Evolutionary conservation across 1,284 basidiomycete genomes (phyloP).

Genomic region (Rhodotorula mucilaginosa): DNA sequence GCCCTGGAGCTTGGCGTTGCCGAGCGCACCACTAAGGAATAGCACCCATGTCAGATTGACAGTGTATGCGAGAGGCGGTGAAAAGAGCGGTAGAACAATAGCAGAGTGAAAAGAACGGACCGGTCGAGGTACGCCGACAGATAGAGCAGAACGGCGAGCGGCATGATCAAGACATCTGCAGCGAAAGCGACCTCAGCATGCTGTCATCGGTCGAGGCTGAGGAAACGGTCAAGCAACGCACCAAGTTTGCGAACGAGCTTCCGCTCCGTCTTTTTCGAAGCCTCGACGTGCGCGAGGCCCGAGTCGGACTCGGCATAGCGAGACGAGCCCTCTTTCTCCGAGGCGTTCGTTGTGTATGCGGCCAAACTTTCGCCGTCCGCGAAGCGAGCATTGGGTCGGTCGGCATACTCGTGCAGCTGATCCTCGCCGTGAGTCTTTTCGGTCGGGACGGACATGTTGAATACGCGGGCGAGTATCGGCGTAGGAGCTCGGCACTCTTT

Average conservation of each 20-base stretch:
- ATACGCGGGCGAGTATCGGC: no score
- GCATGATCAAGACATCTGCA: constrained; percentile 49
- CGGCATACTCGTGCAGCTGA: constrained; percentile 2
- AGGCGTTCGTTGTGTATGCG: constrained; percentile 27
- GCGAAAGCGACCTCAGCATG: background rate
- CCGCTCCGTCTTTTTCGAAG: constrained; percentile 44
- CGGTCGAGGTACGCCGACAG: constrained; percentile 53
- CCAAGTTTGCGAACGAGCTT: constrained; percentile 49
- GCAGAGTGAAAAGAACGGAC: background rate
- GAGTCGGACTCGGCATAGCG: constrained; percentile 43
- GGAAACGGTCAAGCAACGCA: constrained; percentile 27
- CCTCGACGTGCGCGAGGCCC: constrained; percentile 43
- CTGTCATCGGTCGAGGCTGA: background rate
- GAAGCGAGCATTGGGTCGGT: constrained; percentile 10
- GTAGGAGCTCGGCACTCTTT: no score
- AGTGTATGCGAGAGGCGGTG: background rate
- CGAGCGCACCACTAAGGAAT: constrained; percentile 4
- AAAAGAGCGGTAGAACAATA: background rate
- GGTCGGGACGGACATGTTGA: no score
- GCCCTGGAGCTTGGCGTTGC: constrained; percentile 49
- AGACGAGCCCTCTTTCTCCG: constrained; percentile 43
- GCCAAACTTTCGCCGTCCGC: constrained; percentile 15
- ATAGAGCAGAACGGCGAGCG: constrained; percentile 52
- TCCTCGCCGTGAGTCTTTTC: background rate
- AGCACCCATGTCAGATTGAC: background rate